Evolutionary conservation across 345 rosid genomes (phyloP), one percentile per base, ranked within the genome.

Genomic region (Iberis pinnata): DNA sequence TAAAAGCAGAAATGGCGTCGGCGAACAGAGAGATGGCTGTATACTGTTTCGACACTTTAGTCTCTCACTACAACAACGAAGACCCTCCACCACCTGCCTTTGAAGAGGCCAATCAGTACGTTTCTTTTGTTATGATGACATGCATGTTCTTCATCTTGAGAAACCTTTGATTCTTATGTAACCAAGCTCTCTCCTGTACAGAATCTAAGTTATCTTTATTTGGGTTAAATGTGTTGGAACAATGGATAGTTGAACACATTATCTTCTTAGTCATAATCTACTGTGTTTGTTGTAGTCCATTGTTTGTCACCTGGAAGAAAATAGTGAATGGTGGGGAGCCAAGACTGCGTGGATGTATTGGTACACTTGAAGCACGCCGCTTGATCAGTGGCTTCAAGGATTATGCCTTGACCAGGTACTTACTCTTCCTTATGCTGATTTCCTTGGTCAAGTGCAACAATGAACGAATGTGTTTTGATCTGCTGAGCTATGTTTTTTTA

Each of bases 301-400:
- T 92, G 76, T 92, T 92, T 71, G 99, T 92, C 37, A 92, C 97
- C 11, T 92, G 99, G 99, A 88, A 88, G 85, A 85, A 85, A 63
- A 75, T 75, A 17, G 84, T 78, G 68, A 83, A 80, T 70, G 94
- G 94, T 56, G 78, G 82, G 9, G 97, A 88, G 80, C 97, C 97
- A 80, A 85, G 82, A 18, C 63, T 92, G 71, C 97, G 99, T 65
- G 99, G 99, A 58, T 92, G 99, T 75, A 92, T 92, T 25, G 99
- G 99, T 62, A 85, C 94, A 12, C 76, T 92, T 19, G 99, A 92
- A 75, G 82, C 97, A 55, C 89, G 86, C 47, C 59, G 57, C 71
- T 70, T 92, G 80, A 78, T 83, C 58, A 80, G 58, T 63, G 97
- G 97, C 67, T 92, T 92, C 64, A 82, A 56, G 71, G 97, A 92